Base-by-base conservation (phyloP, 2,329 filamentous ascomycete species). In the Corniculantispora saksenae region DNA sequence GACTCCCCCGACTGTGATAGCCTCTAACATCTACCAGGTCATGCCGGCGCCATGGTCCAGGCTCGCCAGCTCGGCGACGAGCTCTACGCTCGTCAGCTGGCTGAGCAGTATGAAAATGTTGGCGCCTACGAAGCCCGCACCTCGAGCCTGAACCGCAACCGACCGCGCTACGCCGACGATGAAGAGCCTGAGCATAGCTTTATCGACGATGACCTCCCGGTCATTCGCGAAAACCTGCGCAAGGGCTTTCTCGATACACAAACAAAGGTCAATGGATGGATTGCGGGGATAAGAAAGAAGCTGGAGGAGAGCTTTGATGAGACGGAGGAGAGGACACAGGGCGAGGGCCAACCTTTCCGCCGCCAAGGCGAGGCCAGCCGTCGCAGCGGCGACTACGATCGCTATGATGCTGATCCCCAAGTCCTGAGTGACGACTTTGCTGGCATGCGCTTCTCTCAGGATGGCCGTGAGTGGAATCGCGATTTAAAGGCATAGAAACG, bases 181-280 rank as follows among this genome's bases (percentile, higher is more conserved):
- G 88, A 88, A 17, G 89, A 92, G 58, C 87, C 86, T 56, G 93
- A 97, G 72, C 91, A 91, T 73, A 97, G 88, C 81, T 99, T 99
- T 78, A 87, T 98, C 71, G 95, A 99, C 72, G 95, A 99, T 72
- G 95, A 99, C 70, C 86, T 99, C 17, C 94, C 95, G 1, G 89
- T 94, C 58, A 97, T 99, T 74, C 90, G 89, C 70, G 93, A 97
- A 75, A 97, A 96, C 73, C 86, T 99, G 70, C 91, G 90, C 75
- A 96, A 98, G 80, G 95, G 95, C 4, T 99, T 99, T 79, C 74
- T 93, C 63, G 94, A 99, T 74, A 98, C 95, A 2, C 95, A 98
- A 80, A 89, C 87, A 63, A 96, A 92, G 74, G 91, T 99, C 72
- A 98, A 97, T 80, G 86, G 87, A 58, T 98, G 94, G 94, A 93